Base-by-base conservation (phyloP, 2,329 filamentous ascomycete genomes). In the Pyrenophora teres region DNA sequence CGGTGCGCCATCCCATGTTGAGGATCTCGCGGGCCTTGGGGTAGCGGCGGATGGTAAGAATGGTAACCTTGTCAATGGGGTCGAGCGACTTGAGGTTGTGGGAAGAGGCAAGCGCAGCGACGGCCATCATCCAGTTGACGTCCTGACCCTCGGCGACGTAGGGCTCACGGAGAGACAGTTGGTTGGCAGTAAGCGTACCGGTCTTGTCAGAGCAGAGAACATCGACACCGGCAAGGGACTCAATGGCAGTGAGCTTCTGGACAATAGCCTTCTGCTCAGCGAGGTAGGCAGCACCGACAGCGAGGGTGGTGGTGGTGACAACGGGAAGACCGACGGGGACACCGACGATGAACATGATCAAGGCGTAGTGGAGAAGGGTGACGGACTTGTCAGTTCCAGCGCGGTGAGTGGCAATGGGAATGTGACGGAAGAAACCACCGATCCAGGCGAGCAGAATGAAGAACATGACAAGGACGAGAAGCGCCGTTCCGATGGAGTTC, bases 111-210 rank as follows among this genome's bases (percentile, higher is more conserved):
- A 90, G 83, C 55, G 87, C 87, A 54, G 88, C 87, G 54, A 89
- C 87, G 59, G 87, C 87, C 87, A 90, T 90, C 87, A 90, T 90
- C 87, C 87, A 90, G 80, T 90, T 88, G 74, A 90, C 84, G 75
- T 90, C 87, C 70, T 89, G 84, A 65, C 87, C 88, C 74, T 90
- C 87, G 55, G 86, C 84, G 52, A 90, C 87, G 76, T 87, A 90
- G 16, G 88, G 88, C 70, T 90, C 88, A 72, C 87, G 87, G 69
- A 90, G 88, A 68, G 83, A 87, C 46, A 90, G 81, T 79, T 90
- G 87, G 75, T 88, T 88, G 63, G 86, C 86, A 52, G 86, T 88
- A 64, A 90, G 81, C 30, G 88, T 91, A 79, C 88, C 88, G 39
- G 88, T 90, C 83, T 91, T 90, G 78, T 91, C 88, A 66, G 88